A percentile compares a stretch with the other conserved stretches of the same genome.
These are phyloP conservation scores for Obba rivulosa DNA, from an alignment of 768 basidiomycete species.

Conservation along the genomic window DNA sequence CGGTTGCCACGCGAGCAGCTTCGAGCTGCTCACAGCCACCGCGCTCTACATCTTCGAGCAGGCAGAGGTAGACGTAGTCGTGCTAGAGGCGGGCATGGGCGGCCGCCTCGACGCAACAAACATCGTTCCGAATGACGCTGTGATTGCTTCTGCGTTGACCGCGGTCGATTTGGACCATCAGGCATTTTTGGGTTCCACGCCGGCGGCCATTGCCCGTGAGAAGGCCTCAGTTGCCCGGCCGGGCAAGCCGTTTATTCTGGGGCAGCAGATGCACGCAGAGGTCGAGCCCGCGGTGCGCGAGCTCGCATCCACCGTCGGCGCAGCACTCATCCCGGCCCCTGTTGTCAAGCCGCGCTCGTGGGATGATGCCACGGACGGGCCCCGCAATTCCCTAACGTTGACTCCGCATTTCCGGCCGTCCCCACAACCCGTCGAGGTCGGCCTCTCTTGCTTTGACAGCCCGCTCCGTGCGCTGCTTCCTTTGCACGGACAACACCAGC, in stretches of 20 bases:
- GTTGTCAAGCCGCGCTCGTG: conserved; percentile 31
- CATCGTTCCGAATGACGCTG: conserved; percentile 60
- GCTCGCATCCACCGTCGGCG: conserved; percentile 38
- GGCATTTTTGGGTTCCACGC: conserved; percentile 74
- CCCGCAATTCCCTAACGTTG: conserved; percentile 24
- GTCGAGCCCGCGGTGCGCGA: conserved; percentile 42
- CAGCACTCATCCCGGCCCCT: conserved; percentile 24
- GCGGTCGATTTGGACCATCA: conserved; percentile 93
- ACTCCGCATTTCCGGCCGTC: conserved; percentile 22
- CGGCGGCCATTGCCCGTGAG: conserved; percentile 69
- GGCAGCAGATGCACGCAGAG: conserved; percentile 48
- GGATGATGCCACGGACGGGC: conserved; percentile 32
- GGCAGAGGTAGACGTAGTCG: conserved; percentile 66
- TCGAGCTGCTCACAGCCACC: conserved; percentile 82
- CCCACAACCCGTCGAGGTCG: conserved; percentile 37
- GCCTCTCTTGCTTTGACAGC: conserved; percentile 38
- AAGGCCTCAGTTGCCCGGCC: conserved; percentile 77
- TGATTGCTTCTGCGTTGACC: conserved; percentile 79
- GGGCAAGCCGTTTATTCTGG: conserved; percentile 61
- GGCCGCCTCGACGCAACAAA: conserved; percentile 93
- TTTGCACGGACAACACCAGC: conserved; percentile 78
- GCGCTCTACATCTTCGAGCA: conserved; percentile 75
- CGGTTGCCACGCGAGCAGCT: conserved; percentile 52
- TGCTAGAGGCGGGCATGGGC: conserved; percentile 95
- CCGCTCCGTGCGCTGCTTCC: conserved; percentile 50